Evolutionary conservation across 176 grass and related monocot genomes (phyloP).

Genomic region (Phyllostachys edulis): DNA sequence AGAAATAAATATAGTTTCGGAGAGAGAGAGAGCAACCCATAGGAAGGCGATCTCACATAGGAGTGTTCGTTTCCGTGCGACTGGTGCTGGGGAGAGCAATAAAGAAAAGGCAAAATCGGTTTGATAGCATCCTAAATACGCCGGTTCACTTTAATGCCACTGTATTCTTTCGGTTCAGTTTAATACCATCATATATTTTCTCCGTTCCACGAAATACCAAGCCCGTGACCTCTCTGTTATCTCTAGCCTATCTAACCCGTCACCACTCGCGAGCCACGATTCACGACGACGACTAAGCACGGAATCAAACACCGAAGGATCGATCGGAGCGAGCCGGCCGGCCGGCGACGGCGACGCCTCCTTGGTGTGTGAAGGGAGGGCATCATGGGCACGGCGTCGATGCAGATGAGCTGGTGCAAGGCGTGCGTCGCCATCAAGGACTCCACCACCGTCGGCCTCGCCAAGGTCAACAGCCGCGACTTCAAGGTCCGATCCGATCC

Average conservation of each 20-base stretch:
- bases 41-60: not conserved
- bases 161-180: too few relatives aligned
- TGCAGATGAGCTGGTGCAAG: conserved; percentile 84
- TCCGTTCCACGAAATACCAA: too few relatives aligned
- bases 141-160: too few relatives aligned
- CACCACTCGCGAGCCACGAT: not conserved
- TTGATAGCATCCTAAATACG: too few relatives aligned
- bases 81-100: not conserved
- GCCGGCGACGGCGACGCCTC: not conserved
- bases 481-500: conserved; percentile 47
- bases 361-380: too few relatives aligned
- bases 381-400: conserved; percentile 28
- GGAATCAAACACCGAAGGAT: not conserved
- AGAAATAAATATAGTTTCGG: not conserved
- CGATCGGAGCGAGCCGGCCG: not conserved
- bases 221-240: too few relatives aligned
- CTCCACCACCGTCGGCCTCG: conserved; percentile 78
- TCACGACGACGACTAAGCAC: too few relatives aligned
- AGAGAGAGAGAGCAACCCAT: not conserved
- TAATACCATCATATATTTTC: too few relatives aligned
- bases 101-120: too few relatives aligned
- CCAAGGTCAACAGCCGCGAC: conserved; percentile 76
- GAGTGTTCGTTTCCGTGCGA: not conserved
- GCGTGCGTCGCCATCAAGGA: conserved; percentile 93
- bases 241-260: too few relatives aligned